Base-by-base conservation (phyloP, 2,329 filamentous ascomycete species). In the Coniochaeta sp. region DNA sequence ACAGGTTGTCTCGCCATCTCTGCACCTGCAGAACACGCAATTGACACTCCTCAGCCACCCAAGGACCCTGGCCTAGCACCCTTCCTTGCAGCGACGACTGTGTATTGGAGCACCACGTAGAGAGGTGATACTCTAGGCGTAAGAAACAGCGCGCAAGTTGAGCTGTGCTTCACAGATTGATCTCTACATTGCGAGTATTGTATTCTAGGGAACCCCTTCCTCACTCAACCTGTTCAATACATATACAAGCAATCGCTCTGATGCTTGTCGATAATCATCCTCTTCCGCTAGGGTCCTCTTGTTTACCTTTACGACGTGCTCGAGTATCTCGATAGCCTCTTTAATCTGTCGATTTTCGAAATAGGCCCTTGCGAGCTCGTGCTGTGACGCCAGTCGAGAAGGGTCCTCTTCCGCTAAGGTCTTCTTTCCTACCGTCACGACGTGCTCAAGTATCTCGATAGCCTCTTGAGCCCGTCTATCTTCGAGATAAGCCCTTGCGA, bases 391-490 rank as follows among this genome's bases (percentile, higher is more conserved):
- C 14, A 50, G 9, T 26, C 44, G 44, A 26, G 22, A 50, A 28
- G 11, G 8, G 47, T 52, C 47, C 8, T 17, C 47, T 52, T 31
- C 24, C 24, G 47, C 24, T 12, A 52, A n/a, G 7, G 24, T 52
- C 47, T n/a, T 52, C 24, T 52, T 52, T n/a, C 1, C 14, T 16
- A 52, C 22, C 12, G 26, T 14, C 5, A 52, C 24, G 6, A 66
- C 62, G 28, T 64, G 57, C 61, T 67, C 58, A 16, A 67, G 62
- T 34, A 66, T 52, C 61, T 58, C 33, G 40, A 64, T 56, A 28
- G 67, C 66, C 40, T 66, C 58, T 63, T 55, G n/a, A 64, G 58
- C 55, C 67, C 64, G 38, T 63, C n/a, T 61, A 50, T 68, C 61
- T 17, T 26, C 54, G 9, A 33, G 16, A 55, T 70, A 64, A 31